A percentile compares a stretch with the other conserved stretches of the same genome.
These are phyloP conservation scores for Lagenaria siceraria DNA, from an alignment of 306 rosid species.

Conservation along the genomic window DNA sequence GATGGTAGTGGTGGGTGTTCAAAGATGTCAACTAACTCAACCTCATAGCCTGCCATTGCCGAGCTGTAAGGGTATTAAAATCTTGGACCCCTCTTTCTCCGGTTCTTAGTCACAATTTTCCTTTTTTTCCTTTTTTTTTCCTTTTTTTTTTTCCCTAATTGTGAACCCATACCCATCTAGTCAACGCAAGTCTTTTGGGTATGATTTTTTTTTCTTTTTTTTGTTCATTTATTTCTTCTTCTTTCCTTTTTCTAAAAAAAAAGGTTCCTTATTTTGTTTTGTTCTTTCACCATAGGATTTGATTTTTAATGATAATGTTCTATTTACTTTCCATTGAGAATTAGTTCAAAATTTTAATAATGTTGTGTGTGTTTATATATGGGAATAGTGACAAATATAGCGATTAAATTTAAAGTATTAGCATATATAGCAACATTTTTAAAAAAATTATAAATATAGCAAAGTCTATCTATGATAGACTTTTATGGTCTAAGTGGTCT, in stretches of 20 bases:
- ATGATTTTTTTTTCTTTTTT: neutral
- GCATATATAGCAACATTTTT: no score
- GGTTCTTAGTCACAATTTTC: no score
- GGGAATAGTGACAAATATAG: no score
- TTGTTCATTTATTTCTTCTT: neutral
- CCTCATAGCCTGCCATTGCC: neutral
- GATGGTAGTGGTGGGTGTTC: slow-evolving; percentile 6
- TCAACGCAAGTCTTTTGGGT: neutral
- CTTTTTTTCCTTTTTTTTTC: neutral
- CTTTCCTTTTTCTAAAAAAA: neutral
- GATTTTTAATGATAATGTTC: neutral
- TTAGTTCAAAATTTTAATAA: no score
- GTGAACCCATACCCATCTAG: neutral
- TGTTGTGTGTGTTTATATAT: no score
- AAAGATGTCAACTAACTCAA: slow-evolving; percentile 6
- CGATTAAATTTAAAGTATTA: no score
- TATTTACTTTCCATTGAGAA: neutral
- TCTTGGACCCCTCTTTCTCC: neutral
- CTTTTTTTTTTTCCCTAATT: neutral
- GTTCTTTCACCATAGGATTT: neutral
- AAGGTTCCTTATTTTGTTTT: neutral
- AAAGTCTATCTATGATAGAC: no score
- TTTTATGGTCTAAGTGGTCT: no score
- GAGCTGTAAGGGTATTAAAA: neutral
- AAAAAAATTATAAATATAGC: no score